These are phyloP conservation scores for Phellinidium pouzarii DNA, from an alignment of 1,284 basidiomycete species.

Conservation along the genomic window DNA sequence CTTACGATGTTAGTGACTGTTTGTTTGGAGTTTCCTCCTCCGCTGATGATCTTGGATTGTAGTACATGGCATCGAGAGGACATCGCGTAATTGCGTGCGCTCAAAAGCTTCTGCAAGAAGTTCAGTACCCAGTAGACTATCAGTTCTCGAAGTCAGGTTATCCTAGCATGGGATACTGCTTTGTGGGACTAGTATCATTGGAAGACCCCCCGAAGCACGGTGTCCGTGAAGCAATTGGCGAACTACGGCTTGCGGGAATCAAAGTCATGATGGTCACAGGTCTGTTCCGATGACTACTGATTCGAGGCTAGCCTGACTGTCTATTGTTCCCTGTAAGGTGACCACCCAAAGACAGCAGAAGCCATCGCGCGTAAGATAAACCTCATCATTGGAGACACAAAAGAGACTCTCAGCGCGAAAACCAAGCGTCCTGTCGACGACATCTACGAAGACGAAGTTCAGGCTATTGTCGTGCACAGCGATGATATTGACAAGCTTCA, in stretches of 20 bases:
- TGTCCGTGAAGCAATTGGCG: constrained; percentile 63
- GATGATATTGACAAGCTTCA: constrained; percentile 56
- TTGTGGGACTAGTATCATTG: constrained; percentile 57
- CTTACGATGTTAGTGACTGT: constrained; percentile 44
- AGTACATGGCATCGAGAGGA: constrained; percentile 69
- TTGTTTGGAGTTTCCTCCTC: neutral
- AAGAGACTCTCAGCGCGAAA: constrained; percentile 49
- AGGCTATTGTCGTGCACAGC: constrained; percentile 59
- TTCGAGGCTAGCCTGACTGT: constrained; percentile 15
- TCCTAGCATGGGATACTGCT: constrained; percentile 50
- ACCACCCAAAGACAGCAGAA: constrained; percentile 64
- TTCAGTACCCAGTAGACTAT: constrained; percentile 39
- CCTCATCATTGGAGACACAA: constrained; percentile 54
- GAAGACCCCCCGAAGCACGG: constrained; percentile 68
- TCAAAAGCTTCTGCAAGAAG: constrained; percentile 44
- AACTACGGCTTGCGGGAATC: constrained; percentile 58
- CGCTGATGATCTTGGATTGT: constrained; percentile 5
- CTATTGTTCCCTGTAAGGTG: constrained; percentile 32
- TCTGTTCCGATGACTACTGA: constrained; percentile 22
- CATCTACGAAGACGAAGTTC: constrained; percentile 61
- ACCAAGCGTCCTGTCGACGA: constrained; percentile 49
- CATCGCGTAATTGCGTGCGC: constrained; percentile 68
- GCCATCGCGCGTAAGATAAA: constrained; percentile 67
- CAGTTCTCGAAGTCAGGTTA: constrained; percentile 53
- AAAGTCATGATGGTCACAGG: constrained; percentile 72